Conservation (phyloP, 257 asterid species). For the Forsythia viridissima region DNA sequence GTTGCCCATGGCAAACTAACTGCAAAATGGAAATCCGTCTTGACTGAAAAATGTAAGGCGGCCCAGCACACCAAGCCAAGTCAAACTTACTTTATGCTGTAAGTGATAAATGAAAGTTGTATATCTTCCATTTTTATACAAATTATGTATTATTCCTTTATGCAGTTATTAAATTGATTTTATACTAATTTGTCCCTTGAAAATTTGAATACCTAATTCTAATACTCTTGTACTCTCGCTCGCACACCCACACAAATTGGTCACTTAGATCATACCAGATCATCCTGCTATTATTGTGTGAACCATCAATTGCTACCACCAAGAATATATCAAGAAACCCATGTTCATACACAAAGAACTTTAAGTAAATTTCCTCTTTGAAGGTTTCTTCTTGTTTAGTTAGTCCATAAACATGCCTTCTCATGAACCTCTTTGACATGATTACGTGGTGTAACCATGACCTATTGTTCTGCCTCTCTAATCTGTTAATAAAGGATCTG, state of each 20-base stretch:
- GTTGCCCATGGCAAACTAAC: too few species aligned
- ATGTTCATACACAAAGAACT: not conserved
- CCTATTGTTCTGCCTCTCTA: not conserved
- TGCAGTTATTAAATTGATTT: too few species aligned
- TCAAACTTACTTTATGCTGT: too few species aligned
- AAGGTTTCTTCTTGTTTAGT: not conserved
- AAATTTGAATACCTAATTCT: not conserved
- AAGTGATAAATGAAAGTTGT: too few species aligned
- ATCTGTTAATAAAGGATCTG: not conserved
- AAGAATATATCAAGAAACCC: not conserved
- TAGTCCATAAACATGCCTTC: slow-evolving; percentile 9
- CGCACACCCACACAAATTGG: not conserved
- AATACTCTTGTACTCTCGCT: not conserved
- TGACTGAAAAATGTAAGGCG: too few species aligned
- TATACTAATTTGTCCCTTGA: too few species aligned
- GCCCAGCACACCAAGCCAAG: too few species aligned
- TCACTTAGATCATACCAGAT: not conserved
- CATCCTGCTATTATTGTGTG: slow-evolving; percentile 4
- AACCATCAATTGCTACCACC: slow-evolving; percentile 6
- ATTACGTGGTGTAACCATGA: not conserved
- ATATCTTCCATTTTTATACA: too few species aligned
- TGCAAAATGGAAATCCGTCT: too few species aligned
- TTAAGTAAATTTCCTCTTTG: not conserved
- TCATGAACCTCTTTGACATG: slow-evolving; percentile 1
- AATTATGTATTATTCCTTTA: too few species aligned